Conservation (phyloP, 2,329 filamentous ascomycete genomes). For the Colletotrichum sp. region DNA sequence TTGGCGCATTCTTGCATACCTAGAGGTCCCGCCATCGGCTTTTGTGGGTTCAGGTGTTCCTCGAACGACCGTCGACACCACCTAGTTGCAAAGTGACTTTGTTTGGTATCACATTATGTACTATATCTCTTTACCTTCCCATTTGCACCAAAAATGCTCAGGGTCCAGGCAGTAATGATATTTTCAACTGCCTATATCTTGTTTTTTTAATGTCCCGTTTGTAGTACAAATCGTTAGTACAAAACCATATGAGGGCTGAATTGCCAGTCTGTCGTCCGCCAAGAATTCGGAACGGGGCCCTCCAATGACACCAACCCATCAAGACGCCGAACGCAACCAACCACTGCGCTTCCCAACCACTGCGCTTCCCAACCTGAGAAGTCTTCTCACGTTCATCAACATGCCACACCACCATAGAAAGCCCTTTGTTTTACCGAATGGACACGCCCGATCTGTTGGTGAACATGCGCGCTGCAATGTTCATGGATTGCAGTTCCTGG, state of each 20-base stretch:
- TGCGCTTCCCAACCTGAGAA: background rate
- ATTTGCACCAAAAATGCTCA: background rate
- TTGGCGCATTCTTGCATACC: background rate
- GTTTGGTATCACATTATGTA: background rate
- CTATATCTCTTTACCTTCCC: background rate
- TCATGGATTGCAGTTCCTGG: constrained; percentile 98
- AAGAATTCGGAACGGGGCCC: background rate
- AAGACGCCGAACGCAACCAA: constrained; percentile 7
- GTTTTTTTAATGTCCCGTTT: background rate
- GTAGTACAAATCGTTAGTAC: constrained; percentile 15
- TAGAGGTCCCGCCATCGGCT: background rate
- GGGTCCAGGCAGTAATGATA: no score
- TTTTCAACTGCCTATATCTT: background rate
- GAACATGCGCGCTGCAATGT: constrained; percentile 97
- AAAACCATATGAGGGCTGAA: background rate
- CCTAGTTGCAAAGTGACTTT: background rate
- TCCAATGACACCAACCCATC: background rate
- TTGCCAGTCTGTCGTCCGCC: background rate
- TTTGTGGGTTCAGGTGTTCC: background rate
- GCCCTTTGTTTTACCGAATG: constrained; percentile 56
- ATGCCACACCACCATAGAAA: background rate
- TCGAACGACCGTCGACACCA: background rate
- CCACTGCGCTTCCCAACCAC: background rate
- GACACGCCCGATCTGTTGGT: constrained; percentile 81
- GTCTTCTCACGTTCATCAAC: background rate